Evolutionary conservation across 202 grass and related monocot genomes (phyloP).

Genomic region (Schoenoplectus triqueter): DNA sequence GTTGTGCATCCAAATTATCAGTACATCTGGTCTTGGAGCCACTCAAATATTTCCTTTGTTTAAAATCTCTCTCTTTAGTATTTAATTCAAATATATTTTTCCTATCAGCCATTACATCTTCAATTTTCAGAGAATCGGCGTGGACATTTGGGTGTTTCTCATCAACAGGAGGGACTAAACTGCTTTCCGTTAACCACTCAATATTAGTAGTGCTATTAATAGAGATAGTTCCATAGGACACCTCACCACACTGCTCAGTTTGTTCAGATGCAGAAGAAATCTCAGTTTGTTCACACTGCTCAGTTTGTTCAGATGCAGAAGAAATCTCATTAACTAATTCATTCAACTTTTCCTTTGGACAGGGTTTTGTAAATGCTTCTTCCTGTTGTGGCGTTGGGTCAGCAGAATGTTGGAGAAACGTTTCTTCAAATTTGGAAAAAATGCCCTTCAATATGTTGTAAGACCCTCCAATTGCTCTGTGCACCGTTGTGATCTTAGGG

Average conservation of each 20-base stretch:
- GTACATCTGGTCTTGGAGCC: not conserved
- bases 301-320: not conserved
- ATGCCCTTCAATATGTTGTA: conserved; percentile 24
- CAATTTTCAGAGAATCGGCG: conserved; percentile 18
- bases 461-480: conserved; percentile 34
- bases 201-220: not conserved
- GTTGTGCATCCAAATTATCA: conserved; percentile 1
- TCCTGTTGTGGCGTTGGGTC: not conserved
- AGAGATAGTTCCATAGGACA: not conserved
- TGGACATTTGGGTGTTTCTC: conserved; percentile 5
- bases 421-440: conserved; percentile 5
- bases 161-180: conserved; percentile 9
- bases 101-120: not conserved
- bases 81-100: conserved; percentile 8
- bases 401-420: not conserved
- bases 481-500: conserved; percentile 27
- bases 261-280: not conserved
- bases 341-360: not conserved
- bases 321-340: conserved; percentile 21
- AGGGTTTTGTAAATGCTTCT: conserved; percentile 11
- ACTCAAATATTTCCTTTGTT: conserved; percentile 21
- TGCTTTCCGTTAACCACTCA: not conserved
- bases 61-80: not conserved
- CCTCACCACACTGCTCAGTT: not conserved
- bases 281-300: no score